phyloP scores from a whole-genome alignment of 2,329 filamentous ascomycete species.

The Bipolaris cookei region DNA sequence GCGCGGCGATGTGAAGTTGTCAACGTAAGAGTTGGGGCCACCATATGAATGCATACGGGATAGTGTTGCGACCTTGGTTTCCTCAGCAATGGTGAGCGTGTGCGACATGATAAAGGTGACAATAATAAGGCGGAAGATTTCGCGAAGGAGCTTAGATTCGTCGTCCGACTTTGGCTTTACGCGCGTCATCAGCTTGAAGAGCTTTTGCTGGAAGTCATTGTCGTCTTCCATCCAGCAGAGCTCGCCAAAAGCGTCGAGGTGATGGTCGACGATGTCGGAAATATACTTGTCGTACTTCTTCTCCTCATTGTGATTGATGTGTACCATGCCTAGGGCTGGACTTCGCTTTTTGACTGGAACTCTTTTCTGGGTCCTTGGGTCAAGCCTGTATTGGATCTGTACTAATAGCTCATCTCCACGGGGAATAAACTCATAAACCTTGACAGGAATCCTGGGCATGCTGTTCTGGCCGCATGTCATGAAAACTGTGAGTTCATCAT shows the following conservation, averaged over 20 bases:
- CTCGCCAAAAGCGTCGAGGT: slow-evolving; percentile 51
- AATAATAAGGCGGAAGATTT: slow-evolving; percentile 55
- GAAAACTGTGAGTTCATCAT: slow-evolving; percentile 49
- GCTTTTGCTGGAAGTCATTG: slow-evolving; percentile 52
- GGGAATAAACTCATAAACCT: slow-evolving; percentile 56
- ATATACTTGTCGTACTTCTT: slow-evolving; percentile 55
- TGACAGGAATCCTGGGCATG: slow-evolving; percentile 53
- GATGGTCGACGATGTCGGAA: slow-evolving; percentile 50
- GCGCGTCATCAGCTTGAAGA: slow-evolving; percentile 52
- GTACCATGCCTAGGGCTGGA: slow-evolving; percentile 55
- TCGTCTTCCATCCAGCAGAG: slow-evolving; percentile 55
- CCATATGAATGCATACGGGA: slow-evolving; percentile 48
- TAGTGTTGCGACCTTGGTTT: slow-evolving; percentile 48
- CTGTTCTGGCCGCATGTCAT: slow-evolving; percentile 52
- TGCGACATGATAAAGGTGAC: slow-evolving; percentile 59
- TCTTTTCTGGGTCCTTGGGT: slow-evolving; percentile 43
- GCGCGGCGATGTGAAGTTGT: slow-evolving; percentile 50
- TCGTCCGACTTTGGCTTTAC: slow-evolving; percentile 50
- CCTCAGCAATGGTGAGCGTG: slow-evolving; percentile 53
- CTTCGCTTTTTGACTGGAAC: slow-evolving; percentile 48
- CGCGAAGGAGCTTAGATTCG: slow-evolving; percentile 51
- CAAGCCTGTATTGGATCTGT: slow-evolving; percentile 53
- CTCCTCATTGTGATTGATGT: slow-evolving; percentile 54
- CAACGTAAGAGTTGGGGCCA: slow-evolving; percentile 36
- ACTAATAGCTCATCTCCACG: slow-evolving; percentile 48